Conservation (phyloP, 208 protist species). For the Leishmania gerbilli region DNA sequence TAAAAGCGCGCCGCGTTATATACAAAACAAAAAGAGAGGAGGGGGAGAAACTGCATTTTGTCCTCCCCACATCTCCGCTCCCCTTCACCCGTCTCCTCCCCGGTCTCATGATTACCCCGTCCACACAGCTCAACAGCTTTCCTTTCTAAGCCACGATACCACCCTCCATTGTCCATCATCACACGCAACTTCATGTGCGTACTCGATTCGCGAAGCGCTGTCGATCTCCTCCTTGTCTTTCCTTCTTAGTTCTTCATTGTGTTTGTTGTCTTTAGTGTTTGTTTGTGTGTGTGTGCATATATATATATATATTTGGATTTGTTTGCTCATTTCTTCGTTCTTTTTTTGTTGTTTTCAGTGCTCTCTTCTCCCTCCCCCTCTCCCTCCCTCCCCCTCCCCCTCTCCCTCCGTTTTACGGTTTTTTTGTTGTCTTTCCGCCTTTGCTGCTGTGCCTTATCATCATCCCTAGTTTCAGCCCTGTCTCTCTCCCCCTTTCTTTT, state of each 20-base stretch:
- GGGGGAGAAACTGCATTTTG: neutral
- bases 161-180: neutral
- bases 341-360: no score
- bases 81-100: neutral
- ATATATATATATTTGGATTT: no score
- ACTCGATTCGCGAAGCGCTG: neutral
- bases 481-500: neutral
- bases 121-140: neutral
- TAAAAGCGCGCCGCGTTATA: neutral
- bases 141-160: neutral
- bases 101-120: neutral
- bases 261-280: conserved; percentile 4
- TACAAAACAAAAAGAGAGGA: neutral
- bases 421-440: neutral
- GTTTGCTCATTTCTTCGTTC: no score
- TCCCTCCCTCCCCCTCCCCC: no score
- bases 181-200: neutral
- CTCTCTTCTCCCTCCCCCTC: neutral
- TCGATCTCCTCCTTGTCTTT: neutral
- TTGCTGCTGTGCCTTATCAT: neutral
- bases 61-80: neutral
- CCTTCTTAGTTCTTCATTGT: neutral
- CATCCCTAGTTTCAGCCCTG: neutral
- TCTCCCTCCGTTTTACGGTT: neutral
- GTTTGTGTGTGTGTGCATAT: neutral